Evolutionary conservation across 192 early-diverging fungal genomes (phyloP).

Genomic region (Coemansia javaensis): DNA sequence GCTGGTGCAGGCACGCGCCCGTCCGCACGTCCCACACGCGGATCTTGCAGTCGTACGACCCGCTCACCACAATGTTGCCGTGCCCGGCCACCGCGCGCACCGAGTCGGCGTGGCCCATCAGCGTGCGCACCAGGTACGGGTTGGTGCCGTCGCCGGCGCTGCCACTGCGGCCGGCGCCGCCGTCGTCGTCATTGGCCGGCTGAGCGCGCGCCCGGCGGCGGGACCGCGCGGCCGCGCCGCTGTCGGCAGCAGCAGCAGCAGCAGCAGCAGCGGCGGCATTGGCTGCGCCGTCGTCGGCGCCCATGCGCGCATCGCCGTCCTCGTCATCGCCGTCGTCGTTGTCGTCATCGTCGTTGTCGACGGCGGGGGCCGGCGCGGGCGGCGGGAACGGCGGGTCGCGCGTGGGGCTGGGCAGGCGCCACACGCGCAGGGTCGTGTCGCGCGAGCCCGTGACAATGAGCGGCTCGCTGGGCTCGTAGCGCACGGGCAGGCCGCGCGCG

Average conservation of each 20-base stretch:
- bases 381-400: slow-evolving; percentile 52
- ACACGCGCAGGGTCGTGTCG: slow-evolving; percentile 90
- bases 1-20: slow-evolving; percentile 62
- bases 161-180: neutral
- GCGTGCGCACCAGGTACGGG: slow-evolving; percentile 76
- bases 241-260: neutral
- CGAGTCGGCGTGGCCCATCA: slow-evolving; percentile 83
- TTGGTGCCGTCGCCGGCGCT: slow-evolving; percentile 34
- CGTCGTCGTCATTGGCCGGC: neutral
- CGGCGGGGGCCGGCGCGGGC: slow-evolving; percentile 11
- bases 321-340: neutral
- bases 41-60: slow-evolving; percentile 87
- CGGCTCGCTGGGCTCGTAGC: slow-evolving; percentile 64
- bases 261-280: neutral
- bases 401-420: slow-evolving; percentile 80
- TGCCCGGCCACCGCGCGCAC: slow-evolving; percentile 91
- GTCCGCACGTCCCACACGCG: slow-evolving; percentile 85
- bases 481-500: slow-evolving; percentile 25
- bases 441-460: slow-evolving; percentile 93
- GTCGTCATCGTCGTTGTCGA: neutral
- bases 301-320: slow-evolving; percentile 9
- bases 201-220: neutral
- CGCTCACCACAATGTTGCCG: slow-evolving; percentile 82
- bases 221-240: neutral
- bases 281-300: slow-evolving; percentile 2